Conservation (phyloP, 2,329 filamentous ascomycete species). For the Curvularia eragrostidis region DNA sequence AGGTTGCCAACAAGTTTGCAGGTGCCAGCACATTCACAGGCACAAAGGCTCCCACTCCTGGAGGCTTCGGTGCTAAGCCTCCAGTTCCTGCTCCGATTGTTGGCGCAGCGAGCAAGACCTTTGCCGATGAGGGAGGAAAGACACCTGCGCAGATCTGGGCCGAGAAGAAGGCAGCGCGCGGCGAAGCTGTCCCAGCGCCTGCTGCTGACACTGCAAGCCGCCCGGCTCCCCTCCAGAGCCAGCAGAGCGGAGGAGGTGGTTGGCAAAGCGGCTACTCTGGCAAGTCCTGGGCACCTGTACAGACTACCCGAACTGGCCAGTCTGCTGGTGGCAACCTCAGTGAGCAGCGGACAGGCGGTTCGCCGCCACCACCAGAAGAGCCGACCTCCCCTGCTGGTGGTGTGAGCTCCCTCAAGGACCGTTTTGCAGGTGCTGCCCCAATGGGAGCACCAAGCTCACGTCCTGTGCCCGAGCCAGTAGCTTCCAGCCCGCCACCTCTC, state of each 20-base stretch:
- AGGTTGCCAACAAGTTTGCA: slow-evolving; percentile 89
- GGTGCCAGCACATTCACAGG: slow-evolving; percentile 76
- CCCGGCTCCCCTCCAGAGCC: slow-evolving; percentile 54
- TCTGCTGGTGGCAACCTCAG: slow-evolving; percentile 60
- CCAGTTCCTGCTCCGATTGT: slow-evolving; percentile 68
- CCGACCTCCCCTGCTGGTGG: slow-evolving; percentile 67
- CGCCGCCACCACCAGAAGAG: slow-evolving; percentile 54
- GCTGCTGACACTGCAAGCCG: slow-evolving; percentile 28
- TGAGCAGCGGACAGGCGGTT: slow-evolving; percentile 69
- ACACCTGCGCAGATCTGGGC: slow-evolving; percentile 97
- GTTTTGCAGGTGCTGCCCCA: slow-evolving; percentile 78
- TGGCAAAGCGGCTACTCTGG: slow-evolving; percentile 94
- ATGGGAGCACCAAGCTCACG: slow-evolving; percentile 55
- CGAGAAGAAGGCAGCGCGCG: slow-evolving; percentile 89
- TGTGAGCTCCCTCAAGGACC: slow-evolving; percentile 78
- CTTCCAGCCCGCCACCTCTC: slow-evolving; percentile 66
- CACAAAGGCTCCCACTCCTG: slow-evolving; percentile 86
- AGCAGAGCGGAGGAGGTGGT: slow-evolving; percentile 74
- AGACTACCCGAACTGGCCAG: slow-evolving; percentile 74
- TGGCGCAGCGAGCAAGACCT: slow-evolving; percentile 85
- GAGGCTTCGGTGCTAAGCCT: slow-evolving; percentile 68
- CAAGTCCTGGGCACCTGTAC: slow-evolving; percentile 87
- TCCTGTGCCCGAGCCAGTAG: slow-evolving; percentile 50
- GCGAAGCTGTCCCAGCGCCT: slow-evolving; percentile 60
- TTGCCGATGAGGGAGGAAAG: slow-evolving; percentile 93